These are phyloP conservation scores for Cucurbitaria berberidis DNA, from an alignment of 2,329 filamentous ascomycete species.

Conservation along the genomic window DNA sequence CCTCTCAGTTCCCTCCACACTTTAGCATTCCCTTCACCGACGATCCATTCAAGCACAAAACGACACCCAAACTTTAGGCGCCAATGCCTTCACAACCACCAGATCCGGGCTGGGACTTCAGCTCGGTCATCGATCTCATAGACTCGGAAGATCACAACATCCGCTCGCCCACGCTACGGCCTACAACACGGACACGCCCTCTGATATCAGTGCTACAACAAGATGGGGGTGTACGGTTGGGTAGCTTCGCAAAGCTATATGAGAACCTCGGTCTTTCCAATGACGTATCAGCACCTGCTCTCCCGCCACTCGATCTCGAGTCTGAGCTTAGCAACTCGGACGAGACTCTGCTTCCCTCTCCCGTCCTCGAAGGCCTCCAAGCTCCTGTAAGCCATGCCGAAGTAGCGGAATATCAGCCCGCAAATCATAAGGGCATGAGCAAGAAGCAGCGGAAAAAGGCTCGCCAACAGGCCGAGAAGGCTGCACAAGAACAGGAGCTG, in stretches of 20 bases:
- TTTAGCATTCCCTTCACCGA: conserved; percentile 20
- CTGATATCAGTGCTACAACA: conserved; percentile 8
- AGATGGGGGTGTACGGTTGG: conserved; percentile 40
- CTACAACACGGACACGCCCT: conserved; percentile 8
- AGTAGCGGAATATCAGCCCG: conserved; percentile 1
- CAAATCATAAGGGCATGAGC: conserved; percentile 13
- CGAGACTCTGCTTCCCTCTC: conserved; percentile 44
- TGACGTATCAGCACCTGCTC: conserved; percentile 18
- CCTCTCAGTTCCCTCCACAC: conserved; percentile 15
- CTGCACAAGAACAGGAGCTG: conserved; percentile 10
- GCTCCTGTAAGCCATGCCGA: neutral
- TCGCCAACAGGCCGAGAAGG: conserved; percentile 33
- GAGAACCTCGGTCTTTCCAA: conserved; percentile 50
- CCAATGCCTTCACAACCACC: conserved; percentile 45
- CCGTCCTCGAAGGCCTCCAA: conserved; percentile 6
- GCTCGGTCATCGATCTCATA: conserved; percentile 53
- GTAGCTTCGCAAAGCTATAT: conserved; percentile 57
- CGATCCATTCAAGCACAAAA: neutral
- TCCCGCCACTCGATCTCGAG: conserved; percentile 30
- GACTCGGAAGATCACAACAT: conserved; percentile 32
- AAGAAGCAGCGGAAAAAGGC: conserved; percentile 38
- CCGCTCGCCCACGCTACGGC: conserved; percentile 25
- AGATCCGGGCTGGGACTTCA: conserved; percentile 55
- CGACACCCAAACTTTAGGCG: neutral
- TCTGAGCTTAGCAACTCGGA: conserved; percentile 52